Evolutionary conservation across 257 asterid species (phyloP), one percentile per base, ranked within the genome.

Genomic region (Ligustrum vulgare): DNA sequence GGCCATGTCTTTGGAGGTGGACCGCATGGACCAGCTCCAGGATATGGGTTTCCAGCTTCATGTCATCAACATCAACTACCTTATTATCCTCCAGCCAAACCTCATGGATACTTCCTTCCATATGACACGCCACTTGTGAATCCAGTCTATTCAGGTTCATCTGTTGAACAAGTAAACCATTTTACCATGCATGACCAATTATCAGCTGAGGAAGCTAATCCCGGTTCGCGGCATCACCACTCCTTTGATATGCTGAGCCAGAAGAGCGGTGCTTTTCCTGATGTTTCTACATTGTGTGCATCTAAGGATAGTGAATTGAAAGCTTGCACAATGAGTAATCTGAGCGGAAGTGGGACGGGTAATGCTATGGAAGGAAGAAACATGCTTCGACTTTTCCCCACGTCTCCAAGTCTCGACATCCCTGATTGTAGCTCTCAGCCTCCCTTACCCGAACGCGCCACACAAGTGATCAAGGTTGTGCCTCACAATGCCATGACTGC

Each of bases 401-500:
- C 81, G 1, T 65, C 89, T 73, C 89, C 91, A 1, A 72, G 74
- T 47, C 33, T 6, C 0, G 72, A 80, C 54, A 49, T 82, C 77
- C 69, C 85, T 2, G 54, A 37, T 22, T 33, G 73, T 36, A 63
- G 28, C 56, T 45, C 84, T 18, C 75, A 71, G 28, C 76, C 33
- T 72, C 51, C n/a, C 22, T 69, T 70, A 64, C 70, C 43, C 6
- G 75, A 76, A 74, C 58, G 69, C 36, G 69, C 84, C 16, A 45
- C 88, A 32, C 80, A 63, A 49, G 88, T 84, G 47, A 86, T 86
- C 77, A 80, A 63, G 76, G 90, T 84, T 4, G 67, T 94, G 33
- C 96, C 99, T 7, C 98, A 76, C 66, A 88, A 89, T 70, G 87
- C 92, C 12, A 56, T 82, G 31, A 84, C 89, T 41, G 98, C 97